Evolutionary conservation across 164 flowering plant species (phyloP).

Genomic region (Nelumbo lutea): DNA sequence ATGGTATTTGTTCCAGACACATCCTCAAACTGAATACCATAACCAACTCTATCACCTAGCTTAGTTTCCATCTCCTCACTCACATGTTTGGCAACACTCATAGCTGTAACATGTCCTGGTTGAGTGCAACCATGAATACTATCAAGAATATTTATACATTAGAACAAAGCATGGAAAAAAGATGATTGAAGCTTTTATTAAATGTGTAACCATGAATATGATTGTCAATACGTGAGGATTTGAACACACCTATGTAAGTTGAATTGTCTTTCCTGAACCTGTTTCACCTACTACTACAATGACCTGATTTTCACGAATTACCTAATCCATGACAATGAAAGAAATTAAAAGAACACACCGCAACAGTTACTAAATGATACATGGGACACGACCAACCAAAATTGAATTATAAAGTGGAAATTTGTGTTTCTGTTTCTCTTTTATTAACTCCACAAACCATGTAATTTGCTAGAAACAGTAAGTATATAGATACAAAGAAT

Average conservation of each 20-base stretch:
- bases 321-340: conserved; percentile 29
- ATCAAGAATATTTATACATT: conserved; percentile 18
- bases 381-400: background rate
- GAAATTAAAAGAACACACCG: background rate
- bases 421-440: no score
- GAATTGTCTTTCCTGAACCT: conserved; percentile 97
- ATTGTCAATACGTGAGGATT: background rate
- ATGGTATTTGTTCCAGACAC: conserved; percentile 81
- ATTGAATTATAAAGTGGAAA: background rate
- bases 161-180: conserved; percentile 1
- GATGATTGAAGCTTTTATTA: background rate
- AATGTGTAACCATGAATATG: background rate
- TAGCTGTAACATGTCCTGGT: conserved; percentile 99
- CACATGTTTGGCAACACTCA: conserved; percentile 99
- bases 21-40: conserved; percentile 97
- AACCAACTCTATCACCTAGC: conserved; percentile 86
- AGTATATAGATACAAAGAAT: no score
- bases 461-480: no score
- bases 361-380: background rate
- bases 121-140: conserved; percentile 97
- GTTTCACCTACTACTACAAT: conserved; percentile 98
- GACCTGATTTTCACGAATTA: conserved; percentile 91
- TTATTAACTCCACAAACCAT: no score
- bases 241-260: conserved; percentile 75
- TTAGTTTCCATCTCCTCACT: conserved; percentile 99